phyloP scores from a whole-genome alignment of 495 filamentous ascomycete genomes.

The Pseudomonodictys pantanalensis region DNA sequence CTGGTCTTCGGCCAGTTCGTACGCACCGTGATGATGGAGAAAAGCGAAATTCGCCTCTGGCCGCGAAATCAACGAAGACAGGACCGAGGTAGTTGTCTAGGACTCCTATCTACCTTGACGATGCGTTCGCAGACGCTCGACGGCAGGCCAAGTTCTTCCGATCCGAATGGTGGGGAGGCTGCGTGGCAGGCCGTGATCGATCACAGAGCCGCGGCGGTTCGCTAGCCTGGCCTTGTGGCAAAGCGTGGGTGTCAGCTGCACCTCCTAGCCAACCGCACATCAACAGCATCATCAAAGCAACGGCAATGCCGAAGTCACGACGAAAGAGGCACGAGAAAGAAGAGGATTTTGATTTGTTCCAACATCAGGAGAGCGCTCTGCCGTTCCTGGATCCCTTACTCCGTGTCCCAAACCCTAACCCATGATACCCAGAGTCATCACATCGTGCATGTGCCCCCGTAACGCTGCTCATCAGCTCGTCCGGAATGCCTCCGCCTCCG shows the following conservation, averaged over 20 bases:
- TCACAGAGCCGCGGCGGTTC: background rate
- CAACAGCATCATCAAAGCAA: background rate
- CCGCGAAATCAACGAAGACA: too few relatives aligned
- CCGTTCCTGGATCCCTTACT: background rate
- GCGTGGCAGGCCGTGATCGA: too few relatives aligned
- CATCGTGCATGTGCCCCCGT: constrained; percentile 10
- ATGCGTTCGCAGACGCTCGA: too few relatives aligned
- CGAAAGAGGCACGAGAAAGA: background rate
- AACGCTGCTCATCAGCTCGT: constrained; percentile 9
- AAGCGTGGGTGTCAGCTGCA: background rate
- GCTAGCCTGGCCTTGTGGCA: background rate
- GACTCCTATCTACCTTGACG: too few relatives aligned
- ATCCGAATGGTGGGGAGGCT: too few relatives aligned
- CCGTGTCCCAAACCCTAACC: background rate
- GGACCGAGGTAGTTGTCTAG: too few relatives aligned
- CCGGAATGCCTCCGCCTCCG: constrained; percentile 26
- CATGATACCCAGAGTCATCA: constrained; percentile 1
- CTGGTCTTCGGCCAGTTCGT: too few relatives aligned
- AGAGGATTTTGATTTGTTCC: background rate
- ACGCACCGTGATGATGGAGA: too few relatives aligned
- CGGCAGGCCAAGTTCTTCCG: too few relatives aligned
- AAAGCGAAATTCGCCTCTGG: too few relatives aligned
- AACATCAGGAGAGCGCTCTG: background rate
- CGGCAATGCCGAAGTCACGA: background rate
- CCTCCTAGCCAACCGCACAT: background rate